Evolutionary conservation across 331 rosid species (phyloP), one percentile per base, ranked within the genome.

Genomic region (Telfairia occidentalis): DNA sequence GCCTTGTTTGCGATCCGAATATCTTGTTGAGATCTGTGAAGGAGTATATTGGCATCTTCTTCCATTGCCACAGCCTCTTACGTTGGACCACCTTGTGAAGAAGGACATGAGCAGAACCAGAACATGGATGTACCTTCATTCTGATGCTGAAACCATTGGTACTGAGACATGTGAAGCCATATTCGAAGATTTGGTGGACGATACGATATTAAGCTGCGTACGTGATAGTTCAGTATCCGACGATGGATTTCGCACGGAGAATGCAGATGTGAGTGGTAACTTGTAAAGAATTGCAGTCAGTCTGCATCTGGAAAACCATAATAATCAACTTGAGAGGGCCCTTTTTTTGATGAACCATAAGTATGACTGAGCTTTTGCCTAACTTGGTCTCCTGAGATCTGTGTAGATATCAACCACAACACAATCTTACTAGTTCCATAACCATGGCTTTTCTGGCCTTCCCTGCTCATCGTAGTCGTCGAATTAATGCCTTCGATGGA

Each of bases 31-130:
- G 85, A 85, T 90, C n/a, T 89, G 87, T 78, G 86, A 83, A 78
- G 90, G 83, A 81, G 87, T 92, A 48, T 76, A 90, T 77, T 87
- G 97, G 97, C 86, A 87, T 83, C 82, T 95, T 81, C 84, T 77
- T 85, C 88, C 92, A 9, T 71, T 87, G 65, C 91, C 94, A 28
- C 86, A 79, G 13, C 97, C 96, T 1, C 86, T 24, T 38, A 86
- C 90, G 2, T 85, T 95, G 75, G 99, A 95, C 76, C 96, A 95
- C 80, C 89, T 92, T 71, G 87, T 95, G 49, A 67, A 73, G 72
- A 95, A 95, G 81, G 97, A 95, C 81, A 82, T 95, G 94, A 84
- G 80, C 58, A 87, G 85, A 85, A 66, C 77, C 48, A 81, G 83
- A 72, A 26, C 86, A 5, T 95, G 99, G 99, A 82, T 90, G 92